Percentiles rank a stretch among this genome's conserved stretches.
Conservation (phyloP, 495 filamentous ascomycete genomes). For the Aspergillus avenaceus region DNA sequence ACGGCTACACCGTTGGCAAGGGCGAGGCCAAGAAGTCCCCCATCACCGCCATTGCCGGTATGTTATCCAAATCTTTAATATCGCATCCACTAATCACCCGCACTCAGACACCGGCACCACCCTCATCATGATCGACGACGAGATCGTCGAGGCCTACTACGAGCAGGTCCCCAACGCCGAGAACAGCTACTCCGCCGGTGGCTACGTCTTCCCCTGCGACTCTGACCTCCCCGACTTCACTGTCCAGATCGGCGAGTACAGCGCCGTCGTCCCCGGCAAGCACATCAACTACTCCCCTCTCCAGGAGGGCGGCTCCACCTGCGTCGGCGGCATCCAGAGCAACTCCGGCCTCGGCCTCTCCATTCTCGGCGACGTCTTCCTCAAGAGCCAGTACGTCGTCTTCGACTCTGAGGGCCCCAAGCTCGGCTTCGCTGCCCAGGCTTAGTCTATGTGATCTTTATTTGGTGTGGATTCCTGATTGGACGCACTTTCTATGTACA, state of each 20-base stretch:
- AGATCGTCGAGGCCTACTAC: conserved; percentile 63
- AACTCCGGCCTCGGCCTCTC: conserved; percentile 59
- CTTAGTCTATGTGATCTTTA: conserved; percentile 14
- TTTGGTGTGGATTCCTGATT: too few species aligned
- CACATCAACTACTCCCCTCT: conserved; percentile 43
- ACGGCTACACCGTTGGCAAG: conserved; percentile 58
- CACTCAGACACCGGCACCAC: conserved; percentile 62
- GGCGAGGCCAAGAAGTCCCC: conserved; percentile 16
- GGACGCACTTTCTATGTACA: too few species aligned
- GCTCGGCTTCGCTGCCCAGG: conserved; percentile 58
- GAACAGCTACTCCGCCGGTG: conserved; percentile 48
- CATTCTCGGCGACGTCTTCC: conserved; percentile 74
- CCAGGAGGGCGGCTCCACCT: conserved; percentile 42
- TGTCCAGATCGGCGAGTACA: conserved; percentile 47
- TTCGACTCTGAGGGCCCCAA: conserved; percentile 57
- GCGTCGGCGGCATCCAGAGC: conserved; percentile 62
- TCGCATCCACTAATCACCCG: background rate
- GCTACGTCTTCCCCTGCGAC: conserved; percentile 66
- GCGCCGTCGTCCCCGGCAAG: conserved; percentile 39
- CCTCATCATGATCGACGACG: conserved; percentile 57
- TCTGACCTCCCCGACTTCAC: conserved; percentile 58
- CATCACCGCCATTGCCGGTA: conserved; percentile 36
- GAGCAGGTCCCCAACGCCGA: conserved; percentile 46
- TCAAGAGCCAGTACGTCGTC: conserved; percentile 76
- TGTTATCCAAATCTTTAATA: background rate